These are phyloP conservation scores for Vicia villosa DNA, from an alignment of 306 rosid genomes.

Conservation along the genomic window DNA sequence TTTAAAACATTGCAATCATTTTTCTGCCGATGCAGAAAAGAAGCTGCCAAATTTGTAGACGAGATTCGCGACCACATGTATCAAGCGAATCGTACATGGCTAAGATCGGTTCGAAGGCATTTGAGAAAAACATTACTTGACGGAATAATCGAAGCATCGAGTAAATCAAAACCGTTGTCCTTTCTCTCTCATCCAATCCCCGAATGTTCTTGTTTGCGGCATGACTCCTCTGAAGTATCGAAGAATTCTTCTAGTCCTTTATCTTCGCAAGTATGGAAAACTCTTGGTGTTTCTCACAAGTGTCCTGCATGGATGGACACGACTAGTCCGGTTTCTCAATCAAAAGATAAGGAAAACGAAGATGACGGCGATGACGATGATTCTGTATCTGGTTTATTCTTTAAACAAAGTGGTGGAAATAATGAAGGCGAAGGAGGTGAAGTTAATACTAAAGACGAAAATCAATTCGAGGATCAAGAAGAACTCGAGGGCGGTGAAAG, in stretches of 20 bases:
- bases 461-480: constrained; percentile 86
- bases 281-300: constrained; percentile 56
- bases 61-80: constrained; percentile 68
- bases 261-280: not conserved
- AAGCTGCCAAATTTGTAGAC: constrained; percentile 59
- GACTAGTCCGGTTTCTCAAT: constrained; percentile 42
- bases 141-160: constrained; percentile 68
- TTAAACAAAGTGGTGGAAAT: constrained; percentile 49
- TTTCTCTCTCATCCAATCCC: constrained; percentile 94
- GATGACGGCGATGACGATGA: constrained; percentile 80
- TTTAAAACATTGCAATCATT: constrained; percentile 20
- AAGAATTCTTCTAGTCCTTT: constrained; percentile 53
- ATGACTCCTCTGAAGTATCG: constrained; percentile 43
- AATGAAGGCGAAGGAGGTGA: constrained; percentile 72
- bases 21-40: constrained; percentile 59
- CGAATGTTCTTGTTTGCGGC: constrained; percentile 81
- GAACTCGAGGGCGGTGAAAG: constrained; percentile 87
- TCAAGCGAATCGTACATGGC: constrained; percentile 85
- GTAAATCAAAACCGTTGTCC: constrained; percentile 55
- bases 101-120: constrained; percentile 71
- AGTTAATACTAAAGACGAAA: constrained; percentile 69
- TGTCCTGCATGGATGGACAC: constrained; percentile 89
- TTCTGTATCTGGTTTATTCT: constrained; percentile 65
- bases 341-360: constrained; percentile 79
- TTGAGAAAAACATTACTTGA: constrained; percentile 72